Evolutionary conservation across 140 eudicot species (phyloP), one percentile per base, ranked within the genome.

Genomic region (Erigeron philadelphicus): DNA sequence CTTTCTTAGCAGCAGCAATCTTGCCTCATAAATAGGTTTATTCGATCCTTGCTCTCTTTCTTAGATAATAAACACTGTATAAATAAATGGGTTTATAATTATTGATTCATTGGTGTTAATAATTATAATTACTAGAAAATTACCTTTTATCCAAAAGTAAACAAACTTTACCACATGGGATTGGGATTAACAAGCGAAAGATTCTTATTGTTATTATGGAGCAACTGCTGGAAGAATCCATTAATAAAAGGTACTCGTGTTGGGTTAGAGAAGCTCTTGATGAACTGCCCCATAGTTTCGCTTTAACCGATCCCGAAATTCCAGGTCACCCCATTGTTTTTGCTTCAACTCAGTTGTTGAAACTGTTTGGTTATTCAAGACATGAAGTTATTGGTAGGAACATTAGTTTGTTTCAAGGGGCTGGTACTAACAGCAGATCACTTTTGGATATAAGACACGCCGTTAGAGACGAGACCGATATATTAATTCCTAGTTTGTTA

Each of bases 311-410:
- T 82, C 97, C 97, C 48, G 76, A 72, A 11, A 74, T 90, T 61
- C 75, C 81, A 38, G 97, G 96, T 61, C 96, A 90, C 81, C 97
- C 97, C 0, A 88, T 90, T 72, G 96, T 90, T 17, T 90, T 83
- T 73, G 96, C 87, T 43, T 88, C 96, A 1, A 73, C 53, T 49
- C 96, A 87, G 56, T 83, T 87, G 76, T 76, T 90, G 84, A 82
- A 88, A 79, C 76, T 80, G 83, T 84, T 77, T 15, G 97, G 97
- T 41, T 90, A 90, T 72, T 80, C 90, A 3, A 80, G 61, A 61
- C 74, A 88, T 19, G 96, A 90, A 66, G 96, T 90, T 41, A 53
- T 90, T 47, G 97, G 97, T 9, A 85, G 69, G 69, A 88, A 90
- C 71, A 90, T 90, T 61, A 80, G 94, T 79, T 70, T 88, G 71